Conservation (phyloP, 2,329 filamentous ascomycete species). For the Coniochaeta ligniaria region DNA sequence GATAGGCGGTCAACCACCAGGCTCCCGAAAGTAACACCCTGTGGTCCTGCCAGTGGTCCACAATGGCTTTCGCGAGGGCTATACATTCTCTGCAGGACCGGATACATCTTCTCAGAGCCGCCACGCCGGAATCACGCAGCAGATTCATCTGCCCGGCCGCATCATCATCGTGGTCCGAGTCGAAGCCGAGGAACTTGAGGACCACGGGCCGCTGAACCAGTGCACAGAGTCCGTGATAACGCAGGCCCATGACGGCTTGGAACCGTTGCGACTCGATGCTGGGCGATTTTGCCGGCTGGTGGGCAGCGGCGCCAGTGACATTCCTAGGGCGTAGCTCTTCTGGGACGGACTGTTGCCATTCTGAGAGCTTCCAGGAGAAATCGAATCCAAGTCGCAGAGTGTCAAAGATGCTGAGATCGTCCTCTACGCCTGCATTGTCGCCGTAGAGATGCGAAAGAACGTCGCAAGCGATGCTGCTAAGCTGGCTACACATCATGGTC, state of each 20-base stretch:
- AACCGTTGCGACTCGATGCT: conserved; percentile 1
- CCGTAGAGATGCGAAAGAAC: neutral
- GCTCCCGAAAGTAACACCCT: conserved; percentile 1
- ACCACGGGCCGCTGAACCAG: conserved; percentile 1
- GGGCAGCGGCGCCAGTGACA: neutral
- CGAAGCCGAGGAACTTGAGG: neutral
- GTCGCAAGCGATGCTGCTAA: neutral
- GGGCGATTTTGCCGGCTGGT: neutral
- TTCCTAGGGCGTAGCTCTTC: neutral
- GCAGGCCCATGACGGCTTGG: neutral
- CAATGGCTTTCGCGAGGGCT: conserved; percentile 2
- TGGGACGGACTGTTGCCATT: neutral
- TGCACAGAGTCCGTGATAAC: neutral
- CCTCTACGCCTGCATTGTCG: neutral
- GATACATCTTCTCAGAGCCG: neutral
- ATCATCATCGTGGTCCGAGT: neutral
- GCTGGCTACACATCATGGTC: neutral
- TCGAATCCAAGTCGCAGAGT: neutral
- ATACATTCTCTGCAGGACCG: conserved; percentile 1
- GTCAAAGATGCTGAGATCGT: neutral
- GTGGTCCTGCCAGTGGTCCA: conserved; percentile 1
- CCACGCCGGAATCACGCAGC: neutral
- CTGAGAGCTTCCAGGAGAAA: neutral
- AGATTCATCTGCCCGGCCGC: neutral
- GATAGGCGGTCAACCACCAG: conserved; percentile 2